These are phyloP conservation scores for Trichoderma arundinaceum DNA, from an alignment of 2,329 filamentous ascomycete genomes.

Conservation along the genomic window DNA sequence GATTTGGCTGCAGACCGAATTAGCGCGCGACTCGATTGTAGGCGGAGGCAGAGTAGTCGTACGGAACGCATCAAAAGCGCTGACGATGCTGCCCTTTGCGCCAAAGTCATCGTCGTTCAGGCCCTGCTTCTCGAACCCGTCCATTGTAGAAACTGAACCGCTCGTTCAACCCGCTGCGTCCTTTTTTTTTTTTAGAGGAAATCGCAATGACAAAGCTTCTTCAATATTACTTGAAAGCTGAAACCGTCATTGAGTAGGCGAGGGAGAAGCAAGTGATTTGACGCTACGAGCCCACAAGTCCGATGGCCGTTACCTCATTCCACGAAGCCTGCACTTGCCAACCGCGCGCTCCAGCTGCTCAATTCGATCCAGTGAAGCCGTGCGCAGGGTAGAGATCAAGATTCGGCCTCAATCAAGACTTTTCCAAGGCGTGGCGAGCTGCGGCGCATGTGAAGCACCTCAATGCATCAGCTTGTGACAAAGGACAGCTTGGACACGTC, in stretches of 20 bases:
- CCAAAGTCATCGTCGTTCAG: constrained; percentile 81
- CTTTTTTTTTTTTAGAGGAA: neutral
- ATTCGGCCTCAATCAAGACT: constrained; percentile 8
- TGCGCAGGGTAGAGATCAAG: constrained; percentile 2
- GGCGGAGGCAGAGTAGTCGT: constrained; percentile 46
- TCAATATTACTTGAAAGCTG: neutral
- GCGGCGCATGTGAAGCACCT: constrained; percentile 29
- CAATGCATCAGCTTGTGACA: neutral
- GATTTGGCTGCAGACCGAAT: constrained; percentile 75
- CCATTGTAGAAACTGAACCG: constrained; percentile 59
- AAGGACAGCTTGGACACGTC: constrained; percentile 30
- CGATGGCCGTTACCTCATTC: constrained; percentile 26
- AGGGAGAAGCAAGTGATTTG: neutral
- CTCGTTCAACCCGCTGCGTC: neutral
- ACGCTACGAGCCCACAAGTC: neutral
- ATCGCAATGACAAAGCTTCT: no score
- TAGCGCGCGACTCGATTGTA: constrained; percentile 22
- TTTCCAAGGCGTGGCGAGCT: constrained; percentile 23
- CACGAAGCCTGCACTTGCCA: neutral
- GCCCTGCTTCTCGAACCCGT: constrained; percentile 72
- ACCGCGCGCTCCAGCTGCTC: constrained; percentile 3
- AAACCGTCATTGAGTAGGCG: neutral
- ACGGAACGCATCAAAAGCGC: constrained; percentile 98
- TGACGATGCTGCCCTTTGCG: constrained; percentile 72
- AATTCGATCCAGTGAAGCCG: neutral